phyloP scores from a whole-genome alignment of 192 early-diverging fungal genomes.

The Martensiomyces pterosporus region DNA sequence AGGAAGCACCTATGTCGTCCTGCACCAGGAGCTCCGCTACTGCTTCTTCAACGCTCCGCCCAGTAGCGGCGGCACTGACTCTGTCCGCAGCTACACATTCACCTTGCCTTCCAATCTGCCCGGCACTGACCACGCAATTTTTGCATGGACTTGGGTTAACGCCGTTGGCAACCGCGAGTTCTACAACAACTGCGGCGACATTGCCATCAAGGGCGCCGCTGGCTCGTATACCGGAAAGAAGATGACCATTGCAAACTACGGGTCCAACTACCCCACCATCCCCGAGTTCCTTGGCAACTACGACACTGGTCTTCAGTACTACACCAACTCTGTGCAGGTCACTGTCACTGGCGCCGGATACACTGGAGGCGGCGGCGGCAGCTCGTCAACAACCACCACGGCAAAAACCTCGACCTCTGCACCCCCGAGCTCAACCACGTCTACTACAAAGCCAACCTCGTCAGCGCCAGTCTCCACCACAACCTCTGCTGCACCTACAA shows the following conservation, averaged over 20 bases:
- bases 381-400: too few relatives aligned
- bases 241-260: conserved; percentile 53
- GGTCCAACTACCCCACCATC: conserved; percentile 41
- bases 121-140: conserved; percentile 19
- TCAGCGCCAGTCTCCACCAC: not conserved
- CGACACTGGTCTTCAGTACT: conserved; percentile 16
- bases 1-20: conserved; percentile 34
- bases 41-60: conserved; percentile 20
- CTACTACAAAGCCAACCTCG: not conserved
- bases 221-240: conserved; percentile 31
- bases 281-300: conserved; percentile 44
- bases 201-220: conserved; percentile 28
- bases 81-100: conserved; percentile 17
- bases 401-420: too few relatives aligned
- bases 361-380: too few relatives aligned
- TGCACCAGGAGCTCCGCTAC: conserved; percentile 28
- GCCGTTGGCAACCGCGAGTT: conserved; percentile 63
- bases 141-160: conserved; percentile 68
- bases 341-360: conserved; percentile 5
- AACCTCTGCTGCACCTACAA: not conserved
- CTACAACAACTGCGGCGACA: conserved; percentile 62
- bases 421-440: too few relatives aligned
- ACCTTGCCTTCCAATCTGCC: conserved; percentile 23
- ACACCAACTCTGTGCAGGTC: conserved; percentile 4
- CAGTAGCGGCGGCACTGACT: conserved; percentile 4